Evolutionary conservation across 129 eudicot species (phyloP).

Genomic region (Glebionis coronaria): DNA sequence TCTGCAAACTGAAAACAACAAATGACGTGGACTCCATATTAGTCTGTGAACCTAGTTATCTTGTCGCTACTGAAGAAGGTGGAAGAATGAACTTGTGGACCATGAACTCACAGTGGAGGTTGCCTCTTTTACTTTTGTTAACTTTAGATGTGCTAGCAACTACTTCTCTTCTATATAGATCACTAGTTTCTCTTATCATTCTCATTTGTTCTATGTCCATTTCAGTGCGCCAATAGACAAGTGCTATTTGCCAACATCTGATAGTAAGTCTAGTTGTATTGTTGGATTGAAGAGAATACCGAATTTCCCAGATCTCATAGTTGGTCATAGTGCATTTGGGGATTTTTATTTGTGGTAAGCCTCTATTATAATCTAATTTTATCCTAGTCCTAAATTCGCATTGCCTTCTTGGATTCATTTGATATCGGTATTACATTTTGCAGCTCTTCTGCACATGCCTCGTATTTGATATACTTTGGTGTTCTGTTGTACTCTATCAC

Average conservation of each 20-base stretch:
- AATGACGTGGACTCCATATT: conserved; percentile 51
- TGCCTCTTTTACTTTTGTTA: conserved; percentile 12
- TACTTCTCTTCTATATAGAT: too few relatives aligned
- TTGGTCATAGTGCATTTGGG: conserved; percentile 85
- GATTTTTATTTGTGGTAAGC: conserved; percentile 79
- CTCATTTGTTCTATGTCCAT: conserved; percentile 10
- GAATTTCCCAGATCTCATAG: conserved; percentile 40
- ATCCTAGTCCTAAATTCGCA: background rate
- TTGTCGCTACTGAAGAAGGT: conserved; percentile 77
- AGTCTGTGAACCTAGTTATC: conserved; percentile 73
- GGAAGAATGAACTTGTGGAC: conserved; percentile 81
- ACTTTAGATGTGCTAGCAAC: background rate
- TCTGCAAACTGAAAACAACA: conserved; percentile 49
- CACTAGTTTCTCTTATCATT: too few relatives aligned
- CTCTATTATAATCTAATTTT: background rate
- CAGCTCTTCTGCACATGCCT: conserved; percentile 5
- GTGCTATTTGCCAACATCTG: conserved; percentile 54
- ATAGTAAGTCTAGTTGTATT: conserved; percentile 44
- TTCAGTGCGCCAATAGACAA: conserved; percentile 61
- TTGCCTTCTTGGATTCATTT: conserved; percentile 6
- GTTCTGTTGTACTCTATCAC: background rate
- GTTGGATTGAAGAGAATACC: conserved; percentile 78
- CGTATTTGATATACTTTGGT: background rate
- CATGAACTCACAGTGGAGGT: conserved; percentile 97
- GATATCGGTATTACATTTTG: background rate